Percentiles rank a stretch among this genome's conserved stretches.
Evolutionary conservation across 352 stramenopile species (phyloP).

Genomic region (Albugo laibachii): DNA sequence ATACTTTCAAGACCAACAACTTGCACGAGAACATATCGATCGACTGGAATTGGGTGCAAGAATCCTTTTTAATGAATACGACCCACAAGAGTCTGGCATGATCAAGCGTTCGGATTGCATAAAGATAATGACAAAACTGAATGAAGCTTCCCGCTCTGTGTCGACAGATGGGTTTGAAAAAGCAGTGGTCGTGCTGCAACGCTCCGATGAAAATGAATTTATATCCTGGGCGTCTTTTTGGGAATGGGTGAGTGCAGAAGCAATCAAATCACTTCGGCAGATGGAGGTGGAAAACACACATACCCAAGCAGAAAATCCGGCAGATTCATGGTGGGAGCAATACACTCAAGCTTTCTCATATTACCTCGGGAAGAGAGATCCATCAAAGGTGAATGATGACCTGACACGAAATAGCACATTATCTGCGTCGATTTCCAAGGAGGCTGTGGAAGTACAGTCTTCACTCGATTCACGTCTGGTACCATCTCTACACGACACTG

Average conservation of each 20-base stretch:
- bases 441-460: background rate
- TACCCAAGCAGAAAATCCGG: conserved; percentile 17
- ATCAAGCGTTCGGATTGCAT: conserved; percentile 58
- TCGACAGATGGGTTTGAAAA: conserved; percentile 39
- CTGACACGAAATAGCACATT: background rate
- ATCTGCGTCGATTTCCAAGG: background rate
- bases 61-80: conserved; percentile 72
- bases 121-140: conserved; percentile 56
- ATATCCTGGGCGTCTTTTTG: conserved; percentile 76
- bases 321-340: conserved; percentile 44
- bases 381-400: conserved; percentile 5
- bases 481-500: background rate
- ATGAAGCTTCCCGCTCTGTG: conserved; percentile 42
- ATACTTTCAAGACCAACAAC: conserved; percentile 59
- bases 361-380: background rate
- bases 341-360: conserved; percentile 23
- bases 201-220: conserved; percentile 33
- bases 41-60: conserved; percentile 56
- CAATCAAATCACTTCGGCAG: conserved; percentile 32
- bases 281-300: conserved; percentile 37
- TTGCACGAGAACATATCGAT: conserved; percentile 72
- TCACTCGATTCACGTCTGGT: background rate
- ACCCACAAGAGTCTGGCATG: conserved; percentile 25
- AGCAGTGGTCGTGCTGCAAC: conserved; percentile 30
- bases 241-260: conserved; percentile 72